Conservation (phyloP, 768 basidiomycete genomes). For the Tricholomella constricta region DNA sequence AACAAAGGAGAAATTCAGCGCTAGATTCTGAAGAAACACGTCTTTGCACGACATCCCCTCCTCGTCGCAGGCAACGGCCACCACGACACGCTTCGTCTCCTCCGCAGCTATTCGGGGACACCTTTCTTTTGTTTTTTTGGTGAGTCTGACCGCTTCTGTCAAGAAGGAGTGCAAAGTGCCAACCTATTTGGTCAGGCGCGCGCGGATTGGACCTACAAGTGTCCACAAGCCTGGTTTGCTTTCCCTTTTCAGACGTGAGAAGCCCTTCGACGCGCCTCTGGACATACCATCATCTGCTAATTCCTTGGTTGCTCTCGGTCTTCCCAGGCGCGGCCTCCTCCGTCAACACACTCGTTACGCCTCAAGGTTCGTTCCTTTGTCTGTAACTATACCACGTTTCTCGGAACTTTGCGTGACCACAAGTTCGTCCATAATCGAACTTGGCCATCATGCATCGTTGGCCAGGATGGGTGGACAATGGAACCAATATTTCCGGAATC, state of each 20-base stretch:
- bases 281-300: conserved; percentile 18
- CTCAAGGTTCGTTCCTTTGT: conserved; percentile 45
- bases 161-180: conserved; percentile 15
- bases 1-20: conserved; percentile 44
- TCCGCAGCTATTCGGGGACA: conserved; percentile 25
- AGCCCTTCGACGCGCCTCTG: conserved; percentile 32
- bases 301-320: conserved; percentile 21
- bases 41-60: conserved; percentile 26
- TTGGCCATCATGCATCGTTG: conserved; percentile 6
- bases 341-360: conserved; percentile 61
- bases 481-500: conserved; percentile 19
- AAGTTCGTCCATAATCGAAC: conserved; percentile 9
- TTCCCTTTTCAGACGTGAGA: conserved; percentile 42
- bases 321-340: conserved; percentile 71
- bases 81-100: conserved; percentile 10
- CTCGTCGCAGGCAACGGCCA: conserved; percentile 20
- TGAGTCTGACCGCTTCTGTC: conserved; percentile 15
- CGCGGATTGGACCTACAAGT: conserved; percentile 53
- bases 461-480: conserved; percentile 24
- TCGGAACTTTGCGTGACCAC: conserved; percentile 8
- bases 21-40: conserved; percentile 21
- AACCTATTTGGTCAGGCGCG: conserved; percentile 37
- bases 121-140: conserved; percentile 25
- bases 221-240: conserved; percentile 46
- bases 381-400: conserved; percentile 4